Percentiles rank a stretch among this genome's conserved stretches.
phyloP scores from a whole-genome alignment of 352 stramenopile species.

The Phytophthora hibernalis region DNA sequence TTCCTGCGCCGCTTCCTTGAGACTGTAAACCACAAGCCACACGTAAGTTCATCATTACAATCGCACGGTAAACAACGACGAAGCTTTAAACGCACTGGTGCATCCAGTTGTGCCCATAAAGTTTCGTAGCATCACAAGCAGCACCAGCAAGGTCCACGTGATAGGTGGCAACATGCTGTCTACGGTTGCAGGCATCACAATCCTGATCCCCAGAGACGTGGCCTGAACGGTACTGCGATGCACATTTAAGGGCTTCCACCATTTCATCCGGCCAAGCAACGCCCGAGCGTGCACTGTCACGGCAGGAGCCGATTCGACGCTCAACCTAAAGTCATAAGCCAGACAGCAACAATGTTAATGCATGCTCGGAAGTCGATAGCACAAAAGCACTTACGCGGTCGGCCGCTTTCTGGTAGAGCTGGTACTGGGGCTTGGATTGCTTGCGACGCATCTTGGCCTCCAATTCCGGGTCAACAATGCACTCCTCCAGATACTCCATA shows the following conservation, averaged over 20 bases:
- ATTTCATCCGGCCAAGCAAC: slow-evolving; percentile 78
- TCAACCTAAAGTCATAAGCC: slow-evolving; percentile 58
- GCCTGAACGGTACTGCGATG: slow-evolving; percentile 48
- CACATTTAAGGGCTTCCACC: slow-evolving; percentile 56
- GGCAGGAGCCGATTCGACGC: slow-evolving; percentile 70
- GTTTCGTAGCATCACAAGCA: slow-evolving; percentile 62
- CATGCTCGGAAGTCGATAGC: neutral
- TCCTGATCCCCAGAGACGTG: slow-evolving; percentile 44
- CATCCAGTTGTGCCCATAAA: slow-evolving; percentile 81
- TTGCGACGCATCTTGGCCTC: slow-evolving; percentile 64
- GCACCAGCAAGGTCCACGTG: slow-evolving; percentile 67
- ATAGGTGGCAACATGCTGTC: slow-evolving; percentile 67
- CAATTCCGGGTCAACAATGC: slow-evolving; percentile 65
- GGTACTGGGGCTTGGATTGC: slow-evolving; percentile 43
- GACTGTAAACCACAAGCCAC: slow-evolving; percentile 23
- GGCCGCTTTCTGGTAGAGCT: slow-evolving; percentile 61
- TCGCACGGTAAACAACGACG: neutral
- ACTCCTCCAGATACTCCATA: slow-evolving; percentile 80
- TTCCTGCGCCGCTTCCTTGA: slow-evolving; percentile 48
- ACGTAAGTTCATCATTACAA: slow-evolving; percentile 3
- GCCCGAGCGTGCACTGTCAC: slow-evolving; percentile 69
- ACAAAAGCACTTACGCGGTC: slow-evolving; percentile 58
- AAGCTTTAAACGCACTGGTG: slow-evolving; percentile 37
- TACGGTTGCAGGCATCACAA: slow-evolving; percentile 81
- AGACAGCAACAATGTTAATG: slow-evolving; percentile 6